phyloP scores from a whole-genome alignment of 2,329 filamentous ascomycete genomes.

The Diaporthe sp. region DNA sequence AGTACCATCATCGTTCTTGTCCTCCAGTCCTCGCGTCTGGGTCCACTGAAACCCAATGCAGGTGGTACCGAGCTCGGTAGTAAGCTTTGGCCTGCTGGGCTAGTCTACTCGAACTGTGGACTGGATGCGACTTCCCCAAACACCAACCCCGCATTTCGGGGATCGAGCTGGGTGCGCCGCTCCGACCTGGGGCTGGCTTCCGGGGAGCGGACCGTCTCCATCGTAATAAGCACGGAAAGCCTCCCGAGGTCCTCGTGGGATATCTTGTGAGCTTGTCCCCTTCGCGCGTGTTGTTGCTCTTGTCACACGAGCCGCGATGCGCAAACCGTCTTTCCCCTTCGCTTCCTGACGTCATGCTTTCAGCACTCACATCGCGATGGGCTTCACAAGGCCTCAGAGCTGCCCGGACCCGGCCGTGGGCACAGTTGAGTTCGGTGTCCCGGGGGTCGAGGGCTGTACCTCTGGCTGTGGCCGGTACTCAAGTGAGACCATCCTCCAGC shows the following conservation, averaged over 20 bases:
- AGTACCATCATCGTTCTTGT: not conserved
- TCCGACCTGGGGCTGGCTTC: slow-evolving; percentile 11
- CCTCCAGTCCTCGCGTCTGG: not conserved
- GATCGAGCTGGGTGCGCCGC: slow-evolving; percentile 9
- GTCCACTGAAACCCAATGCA: not conserved
- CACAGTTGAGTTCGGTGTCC: not conserved
- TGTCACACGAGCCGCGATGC: slow-evolving; percentile 4
- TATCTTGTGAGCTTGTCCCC: not conserved
- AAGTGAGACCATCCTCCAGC: slow-evolving; percentile 28
- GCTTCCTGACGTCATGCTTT: slow-evolving; percentile 20
- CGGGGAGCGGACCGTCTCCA: slow-evolving; percentile 1
- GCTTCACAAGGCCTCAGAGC: slow-evolving; percentile 6
- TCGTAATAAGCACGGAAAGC: not conserved
- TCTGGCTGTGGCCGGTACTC: not conserved
- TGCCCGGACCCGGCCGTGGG: not conserved
- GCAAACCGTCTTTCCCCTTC: not conserved
- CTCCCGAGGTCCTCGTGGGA: not conserved
- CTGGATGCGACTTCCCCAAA: not conserved
- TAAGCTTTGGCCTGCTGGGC: not conserved
- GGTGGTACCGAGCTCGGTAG: not conserved
- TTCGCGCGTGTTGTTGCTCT: not conserved
- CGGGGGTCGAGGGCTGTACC: not conserved
- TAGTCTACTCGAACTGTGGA: not conserved
- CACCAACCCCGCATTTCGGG: slow-evolving; percentile 30
- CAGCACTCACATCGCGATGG: slow-evolving; percentile 2